Conservation (phyloP, 257 asterid genomes). For the Solanum tarapatanum region DNA sequence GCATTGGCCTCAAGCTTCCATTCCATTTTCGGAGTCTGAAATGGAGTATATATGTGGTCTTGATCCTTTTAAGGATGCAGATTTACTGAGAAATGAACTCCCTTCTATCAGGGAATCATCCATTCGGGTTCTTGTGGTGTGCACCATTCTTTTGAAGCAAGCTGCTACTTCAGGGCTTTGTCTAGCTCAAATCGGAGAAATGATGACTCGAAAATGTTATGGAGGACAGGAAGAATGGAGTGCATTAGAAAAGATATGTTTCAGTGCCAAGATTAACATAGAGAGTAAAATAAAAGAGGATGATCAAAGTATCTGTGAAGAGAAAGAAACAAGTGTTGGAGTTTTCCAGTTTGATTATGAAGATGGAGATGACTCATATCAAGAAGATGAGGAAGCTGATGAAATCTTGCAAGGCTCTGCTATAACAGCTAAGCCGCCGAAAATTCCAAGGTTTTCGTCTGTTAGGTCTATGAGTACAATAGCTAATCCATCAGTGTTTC, state of each 20-base stretch:
- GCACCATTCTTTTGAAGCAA: slow-evolving; percentile 66
- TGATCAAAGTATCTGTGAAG: slow-evolving; percentile 1
- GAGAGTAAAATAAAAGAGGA: slow-evolving; percentile 13
- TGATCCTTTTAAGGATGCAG: slow-evolving; percentile 77
- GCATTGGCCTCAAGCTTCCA: slow-evolving; percentile 89
- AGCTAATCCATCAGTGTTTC: slow-evolving; percentile 8
- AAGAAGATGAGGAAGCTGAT: slow-evolving; percentile 6
- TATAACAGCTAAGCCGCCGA: slow-evolving; percentile 30
- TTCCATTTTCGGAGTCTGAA: slow-evolving; percentile 80
- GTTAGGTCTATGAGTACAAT: slow-evolving; percentile 16
- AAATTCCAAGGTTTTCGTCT: slow-evolving; percentile 39
- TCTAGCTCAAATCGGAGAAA: slow-evolving; percentile 81
- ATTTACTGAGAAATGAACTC: slow-evolving; percentile 43
- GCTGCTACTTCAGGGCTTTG: slow-evolving; percentile 58
- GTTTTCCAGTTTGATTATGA: slow-evolving; percentile 43
- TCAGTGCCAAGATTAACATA: slow-evolving; percentile 40
- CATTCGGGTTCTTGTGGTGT: slow-evolving; percentile 63
- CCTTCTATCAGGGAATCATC: slow-evolving; percentile 73
- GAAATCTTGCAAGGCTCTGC: slow-evolving; percentile 8
- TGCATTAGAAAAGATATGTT: slow-evolving; percentile 54
- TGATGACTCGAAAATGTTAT: slow-evolving; percentile 69
- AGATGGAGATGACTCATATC: slow-evolving; percentile 3
- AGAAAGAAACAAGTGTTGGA: slow-evolving; percentile 20
- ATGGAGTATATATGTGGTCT: slow-evolving; percentile 53
- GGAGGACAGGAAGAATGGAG: slow-evolving; percentile 69